Percentiles rank a stretch among this genome's conserved stretches.
phyloP scores from a whole-genome alignment of 108 stramenopile genomes.

The Seminavis robusta region DNA sequence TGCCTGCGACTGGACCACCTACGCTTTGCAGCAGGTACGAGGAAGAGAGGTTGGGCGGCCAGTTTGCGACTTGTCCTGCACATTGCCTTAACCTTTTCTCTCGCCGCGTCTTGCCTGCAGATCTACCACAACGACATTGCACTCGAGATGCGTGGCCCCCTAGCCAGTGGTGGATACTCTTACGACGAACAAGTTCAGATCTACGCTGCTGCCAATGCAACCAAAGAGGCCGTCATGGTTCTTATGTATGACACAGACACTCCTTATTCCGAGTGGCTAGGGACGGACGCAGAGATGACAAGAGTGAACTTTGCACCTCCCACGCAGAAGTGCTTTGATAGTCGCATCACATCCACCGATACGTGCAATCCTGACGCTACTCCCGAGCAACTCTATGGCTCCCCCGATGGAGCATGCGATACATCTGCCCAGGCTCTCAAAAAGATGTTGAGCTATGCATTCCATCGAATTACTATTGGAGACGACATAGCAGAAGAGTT shows the following conservation, averaged over 20 bases:
- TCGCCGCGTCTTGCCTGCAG: no score
- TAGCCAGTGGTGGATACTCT: conserved; percentile 10
- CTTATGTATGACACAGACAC: conserved; percentile 20
- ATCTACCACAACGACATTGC: conserved; percentile 8
- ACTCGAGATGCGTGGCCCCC: neutral
- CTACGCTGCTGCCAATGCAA: conserved; percentile 13
- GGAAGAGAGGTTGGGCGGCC: no score
- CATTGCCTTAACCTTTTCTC: no score
- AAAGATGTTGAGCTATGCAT: conserved; percentile 4
- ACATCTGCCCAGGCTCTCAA: neutral
- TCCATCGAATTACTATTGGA: neutral
- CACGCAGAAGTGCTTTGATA: conserved; percentile 14
- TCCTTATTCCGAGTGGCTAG: conserved; percentile 5
- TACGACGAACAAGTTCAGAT: conserved; percentile 4
- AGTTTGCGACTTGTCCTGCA: no score
- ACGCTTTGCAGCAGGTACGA: no score
- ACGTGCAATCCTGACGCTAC: conserved; percentile 8
- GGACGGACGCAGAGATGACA: conserved; percentile 29
- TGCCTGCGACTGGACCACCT: no score
- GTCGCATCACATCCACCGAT: neutral
- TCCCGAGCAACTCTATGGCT: conserved; percentile 10
- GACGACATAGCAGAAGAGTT: neutral
- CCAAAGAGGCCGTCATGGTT: conserved; percentile 6
- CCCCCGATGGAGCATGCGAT: conserved; percentile 23
- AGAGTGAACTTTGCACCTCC: conserved; percentile 15